Evolutionary conservation across 108 stramenopile species (phyloP).

Genomic region (Conticribra weissflogii): DNA sequence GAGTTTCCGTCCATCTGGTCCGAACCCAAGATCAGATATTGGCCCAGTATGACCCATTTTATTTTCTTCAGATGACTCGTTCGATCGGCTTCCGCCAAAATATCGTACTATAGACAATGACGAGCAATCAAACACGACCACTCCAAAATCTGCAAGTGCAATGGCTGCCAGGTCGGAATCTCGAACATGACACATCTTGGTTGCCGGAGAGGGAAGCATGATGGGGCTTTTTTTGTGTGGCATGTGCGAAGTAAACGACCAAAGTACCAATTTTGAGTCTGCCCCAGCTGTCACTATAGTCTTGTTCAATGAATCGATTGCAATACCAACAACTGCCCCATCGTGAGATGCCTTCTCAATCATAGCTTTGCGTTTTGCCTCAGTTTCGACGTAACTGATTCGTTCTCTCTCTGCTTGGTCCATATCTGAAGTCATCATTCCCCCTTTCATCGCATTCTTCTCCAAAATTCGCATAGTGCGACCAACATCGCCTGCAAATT

Average conservation of each 20-base stretch:
- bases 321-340: constrained; percentile 87
- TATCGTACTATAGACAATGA: constrained; percentile 71
- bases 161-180: constrained; percentile 87
- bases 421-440: constrained; percentile 55
- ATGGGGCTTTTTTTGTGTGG: constrained; percentile 84
- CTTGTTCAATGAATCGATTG: constrained; percentile 89
- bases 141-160: constrained; percentile 69
- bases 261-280: constrained; percentile 90
- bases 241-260: constrained; percentile 88
- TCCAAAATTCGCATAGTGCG: constrained; percentile 74
- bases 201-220: constrained; percentile 67
- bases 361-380: constrained; percentile 51
- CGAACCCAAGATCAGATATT: constrained; percentile 89
- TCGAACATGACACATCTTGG: constrained; percentile 74
- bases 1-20: constrained; percentile 89
- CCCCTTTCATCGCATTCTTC: constrained; percentile 68
- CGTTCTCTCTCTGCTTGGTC: constrained; percentile 74
- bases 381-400: constrained; percentile 37
- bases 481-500: constrained; percentile 63
- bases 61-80: constrained; percentile 1
- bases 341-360: constrained; percentile 67
- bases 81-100: constrained; percentile 53
- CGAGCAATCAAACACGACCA: constrained; percentile 78
- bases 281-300: constrained; percentile 81
- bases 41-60: constrained; percentile 67